A percentile compares a stretch with the other conserved stretches of the same genome.
Evolutionary conservation across 257 asterid species (phyloP).

Genomic region (Nicotiana otophora): DNA sequence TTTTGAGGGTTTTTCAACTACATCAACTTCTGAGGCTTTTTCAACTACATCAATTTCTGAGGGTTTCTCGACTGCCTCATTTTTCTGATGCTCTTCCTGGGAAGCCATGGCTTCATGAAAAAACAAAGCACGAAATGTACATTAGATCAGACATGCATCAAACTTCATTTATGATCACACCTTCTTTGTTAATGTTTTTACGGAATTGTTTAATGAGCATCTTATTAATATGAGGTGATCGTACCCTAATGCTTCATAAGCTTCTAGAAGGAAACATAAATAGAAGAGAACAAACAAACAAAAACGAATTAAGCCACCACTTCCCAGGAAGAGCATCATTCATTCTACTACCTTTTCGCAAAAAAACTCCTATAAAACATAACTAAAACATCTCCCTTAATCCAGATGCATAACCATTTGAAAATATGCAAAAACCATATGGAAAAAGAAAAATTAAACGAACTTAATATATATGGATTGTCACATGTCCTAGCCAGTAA

Average conservation of each 20-base stretch:
- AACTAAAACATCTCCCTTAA: neutral
- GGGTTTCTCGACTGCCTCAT: neutral
- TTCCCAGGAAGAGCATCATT: neutral
- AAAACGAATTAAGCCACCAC: neutral
- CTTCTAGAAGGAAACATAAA: neutral
- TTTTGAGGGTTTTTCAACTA: neutral
- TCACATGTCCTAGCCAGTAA: no score
- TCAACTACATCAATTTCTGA: no score
- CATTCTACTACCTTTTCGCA: neutral
- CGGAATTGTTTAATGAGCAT: neutral
- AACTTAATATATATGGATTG: no score
- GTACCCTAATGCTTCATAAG: neutral
- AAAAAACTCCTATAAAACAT: neutral
- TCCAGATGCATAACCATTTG: neutral
- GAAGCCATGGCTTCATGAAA: neutral
- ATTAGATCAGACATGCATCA: neutral
- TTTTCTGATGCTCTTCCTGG: neutral
- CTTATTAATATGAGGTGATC: neutral
- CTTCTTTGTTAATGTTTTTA: neutral
- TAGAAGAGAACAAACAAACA: neutral
- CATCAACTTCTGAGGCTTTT: no score
- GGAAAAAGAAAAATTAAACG: neutral
- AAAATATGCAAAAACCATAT: neutral
- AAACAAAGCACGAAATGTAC: neutral
- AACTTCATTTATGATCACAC: neutral